Conservation (phyloP, 768 basidiomycete genomes). For the Suillus subalutaceus region DNA sequence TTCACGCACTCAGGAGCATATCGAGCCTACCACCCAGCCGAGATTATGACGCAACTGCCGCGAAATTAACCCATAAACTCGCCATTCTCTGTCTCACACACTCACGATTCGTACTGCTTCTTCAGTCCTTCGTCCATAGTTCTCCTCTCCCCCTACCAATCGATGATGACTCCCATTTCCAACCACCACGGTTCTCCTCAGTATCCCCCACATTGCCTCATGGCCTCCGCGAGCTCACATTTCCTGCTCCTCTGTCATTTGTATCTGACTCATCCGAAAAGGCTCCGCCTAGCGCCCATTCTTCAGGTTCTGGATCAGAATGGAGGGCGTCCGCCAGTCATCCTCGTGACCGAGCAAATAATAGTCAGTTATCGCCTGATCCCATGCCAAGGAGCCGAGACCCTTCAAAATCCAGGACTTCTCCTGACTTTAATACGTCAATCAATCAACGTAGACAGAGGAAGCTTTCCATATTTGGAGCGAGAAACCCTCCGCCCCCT, state of each 20-base stretch:
- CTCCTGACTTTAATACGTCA: conserved; percentile 8
- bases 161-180: conserved; percentile 45
- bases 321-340: conserved; percentile 8
- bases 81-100: conserved; percentile 60
- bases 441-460: conserved; percentile 21
- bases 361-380: conserved; percentile 29
- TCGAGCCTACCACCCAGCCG: conserved; percentile 36
- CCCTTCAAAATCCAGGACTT: conserved; percentile 4
- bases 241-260: conserved; percentile 75
- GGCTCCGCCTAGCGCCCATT: conserved; percentile 14
- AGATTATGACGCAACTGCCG: conserved; percentile 29
- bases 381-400: conserved; percentile 12
- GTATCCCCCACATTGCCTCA: conserved; percentile 29
- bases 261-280: conserved; percentile 22
- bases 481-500: conserved; percentile 41
- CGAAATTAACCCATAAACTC: conserved; percentile 38
- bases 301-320: conserved; percentile 10
- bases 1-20: conserved; percentile 61
- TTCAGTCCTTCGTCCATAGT: conserved; percentile 74
- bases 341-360: conserved; percentile 12
- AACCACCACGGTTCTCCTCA: conserved; percentile 20
- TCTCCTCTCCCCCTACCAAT: conserved; percentile 48
- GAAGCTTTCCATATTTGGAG: conserved; percentile 43
- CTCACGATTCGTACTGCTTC: conserved; percentile 72
- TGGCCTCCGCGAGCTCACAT: conserved; percentile 59